These are phyloP conservation scores for Lobosporangium transversale DNA, from an alignment of 192 early-diverging fungal genomes.

Conservation along the genomic window DNA sequence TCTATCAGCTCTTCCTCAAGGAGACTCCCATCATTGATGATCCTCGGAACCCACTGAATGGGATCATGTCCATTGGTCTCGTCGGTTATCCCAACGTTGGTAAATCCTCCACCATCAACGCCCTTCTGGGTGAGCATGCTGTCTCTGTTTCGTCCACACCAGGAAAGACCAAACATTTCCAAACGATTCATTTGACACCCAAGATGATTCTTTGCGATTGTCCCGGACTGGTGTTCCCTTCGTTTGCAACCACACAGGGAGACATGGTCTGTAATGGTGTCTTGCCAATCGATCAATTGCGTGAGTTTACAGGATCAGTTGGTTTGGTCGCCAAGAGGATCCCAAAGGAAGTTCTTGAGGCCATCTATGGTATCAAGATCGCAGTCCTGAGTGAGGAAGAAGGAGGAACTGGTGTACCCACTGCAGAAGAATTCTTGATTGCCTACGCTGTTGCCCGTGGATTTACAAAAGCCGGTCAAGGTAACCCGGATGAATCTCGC, in stretches of 20 bases:
- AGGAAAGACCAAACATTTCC: slow-evolving; percentile 99
- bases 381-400: slow-evolving; percentile 77
- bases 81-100: slow-evolving; percentile 99
- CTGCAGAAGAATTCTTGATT: slow-evolving; percentile 88
- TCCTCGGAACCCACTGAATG: slow-evolving; percentile 57
- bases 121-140: slow-evolving; percentile 90
- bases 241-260: slow-evolving; percentile 97
- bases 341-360: slow-evolving; percentile 88
- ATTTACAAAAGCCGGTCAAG: slow-evolving; percentile 89
- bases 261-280: slow-evolving; percentile 99
- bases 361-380: slow-evolving; percentile 94
- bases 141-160: slow-evolving; percentile 97
- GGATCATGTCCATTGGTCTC: slow-evolving; percentile 85
- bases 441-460: slow-evolving; percentile 96
- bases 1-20: slow-evolving; percentile 61
- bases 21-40: slow-evolving; percentile 58
- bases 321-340: slow-evolving; percentile 84
- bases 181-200: slow-evolving; percentile 93
- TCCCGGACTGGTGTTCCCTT: slow-evolving; percentile 98
- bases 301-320: slow-evolving; percentile 92
- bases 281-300: slow-evolving; percentile 97
- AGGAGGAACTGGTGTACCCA: slow-evolving; percentile 80
- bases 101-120: slow-evolving; percentile 99
- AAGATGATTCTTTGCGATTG: slow-evolving; percentile 95
- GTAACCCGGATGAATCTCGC: slow-evolving; percentile 97